Base-by-base conservation (phyloP, 192 early-diverging fungal species). In the Podila minutissima region DNA sequence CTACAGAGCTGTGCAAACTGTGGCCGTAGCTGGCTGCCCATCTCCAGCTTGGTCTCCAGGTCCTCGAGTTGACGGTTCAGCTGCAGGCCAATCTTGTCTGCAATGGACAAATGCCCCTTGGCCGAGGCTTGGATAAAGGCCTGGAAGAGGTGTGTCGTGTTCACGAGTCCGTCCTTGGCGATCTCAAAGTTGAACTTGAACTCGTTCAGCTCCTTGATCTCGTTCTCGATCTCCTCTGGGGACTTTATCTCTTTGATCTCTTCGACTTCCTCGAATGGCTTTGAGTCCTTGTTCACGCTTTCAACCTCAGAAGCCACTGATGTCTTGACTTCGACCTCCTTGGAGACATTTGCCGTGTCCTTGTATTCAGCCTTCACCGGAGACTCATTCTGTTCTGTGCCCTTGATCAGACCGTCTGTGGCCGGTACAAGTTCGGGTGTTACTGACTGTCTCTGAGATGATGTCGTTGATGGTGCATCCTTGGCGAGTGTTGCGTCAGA, bases 11-110 rank as follows among this genome's bases (percentile, higher is more conserved):
- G 62, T 12, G 32, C 48, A 46, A 59, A 65, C 28, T 65, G 24
- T 24, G 62, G 61, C 0, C 63, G 50, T 10, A 60, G 55, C 35
- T 64, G 17, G 26, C 53, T 37, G 46, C 57, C 51, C 53, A 38
- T 48, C 33, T 32, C 71, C 55, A 63, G 35, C 28, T 49, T 63
- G 7, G 32, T 65, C 24, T 73, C 71, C 13, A 73, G 63, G n/a
- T 73, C 62, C 26, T 41, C n/a, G 7, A 73, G 35, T 26, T 63
- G 51, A 11, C 63, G 62, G 20, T 60, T 62, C 9, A 73, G 20
- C 28, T 73, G 63, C 3, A 73, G 63, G 8, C 71, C 71, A 9
- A 73, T 73, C 63, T 65, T 73, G 63, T 73, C 71, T 17, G 71
- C 71, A 9, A 73, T 26, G 8, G 62, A 46, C 8, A 73, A 38